Percentiles rank a stretch among this genome's conserved stretches.
These are phyloP conservation scores for Aurinia saxatilis DNA, from an alignment of 345 rosid species.

Conservation along the genomic window DNA sequence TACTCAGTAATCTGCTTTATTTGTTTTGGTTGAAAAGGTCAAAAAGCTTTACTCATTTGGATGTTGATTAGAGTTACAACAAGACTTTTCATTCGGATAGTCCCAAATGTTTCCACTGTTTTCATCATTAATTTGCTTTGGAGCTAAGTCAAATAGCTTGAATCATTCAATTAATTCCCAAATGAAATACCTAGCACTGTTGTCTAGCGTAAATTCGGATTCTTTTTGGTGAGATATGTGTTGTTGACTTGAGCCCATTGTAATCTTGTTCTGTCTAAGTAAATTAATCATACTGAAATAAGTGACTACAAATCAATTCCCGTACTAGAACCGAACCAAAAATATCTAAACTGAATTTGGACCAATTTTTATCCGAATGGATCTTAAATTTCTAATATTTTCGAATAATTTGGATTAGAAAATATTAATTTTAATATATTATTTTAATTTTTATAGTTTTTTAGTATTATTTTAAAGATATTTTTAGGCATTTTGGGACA, in stretches of 20 bases:
- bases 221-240: neutral
- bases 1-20: slow-evolving; percentile 17
- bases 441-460: too few relatives aligned
- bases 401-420: too few relatives aligned
- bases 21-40: slow-evolving; percentile 22
- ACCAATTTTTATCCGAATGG: too few relatives aligned
- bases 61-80: slow-evolving; percentile 4
- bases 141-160: slow-evolving; percentile 1
- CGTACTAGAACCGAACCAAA: too few relatives aligned
- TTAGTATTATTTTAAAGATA: too few relatives aligned
- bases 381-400: too few relatives aligned
- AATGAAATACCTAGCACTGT: neutral
- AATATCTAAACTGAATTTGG: too few relatives aligned
- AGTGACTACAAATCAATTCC: too few relatives aligned
- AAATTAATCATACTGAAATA: too few relatives aligned
- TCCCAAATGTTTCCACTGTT: neutral
- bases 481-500: too few relatives aligned
- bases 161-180: neutral
- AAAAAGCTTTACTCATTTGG: slow-evolving; percentile 13
- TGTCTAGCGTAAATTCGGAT: neutral
- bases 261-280: neutral
- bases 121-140: slow-evolving; percentile 11
- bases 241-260: neutral
- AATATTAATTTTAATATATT: too few relatives aligned
- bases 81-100: neutral